These are phyloP conservation scores for Kodamaea fukazawae DNA, from an alignment of 805 yeast genomes.

Conservation along the genomic window DNA sequence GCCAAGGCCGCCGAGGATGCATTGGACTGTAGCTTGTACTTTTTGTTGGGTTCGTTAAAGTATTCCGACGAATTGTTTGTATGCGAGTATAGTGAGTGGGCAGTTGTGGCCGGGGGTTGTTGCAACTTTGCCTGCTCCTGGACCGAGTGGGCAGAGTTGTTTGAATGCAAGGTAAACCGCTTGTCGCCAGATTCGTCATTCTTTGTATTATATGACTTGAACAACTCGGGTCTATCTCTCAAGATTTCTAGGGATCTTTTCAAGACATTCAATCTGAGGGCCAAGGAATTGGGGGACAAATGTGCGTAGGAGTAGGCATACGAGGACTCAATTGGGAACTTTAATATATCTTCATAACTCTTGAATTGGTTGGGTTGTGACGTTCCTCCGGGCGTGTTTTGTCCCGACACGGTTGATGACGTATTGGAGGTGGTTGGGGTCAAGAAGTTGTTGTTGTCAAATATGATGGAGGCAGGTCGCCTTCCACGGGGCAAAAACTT, in stretches of 20 bases:
- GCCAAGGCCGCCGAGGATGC: slow-evolving; percentile 49
- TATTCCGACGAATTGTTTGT: slow-evolving; percentile 19
- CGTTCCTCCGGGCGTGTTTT: background rate
- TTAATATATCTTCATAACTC: slow-evolving; percentile 42
- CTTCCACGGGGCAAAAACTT: background rate
- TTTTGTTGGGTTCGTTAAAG: slow-evolving; percentile 12
- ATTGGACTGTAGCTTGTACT: slow-evolving; percentile 29
- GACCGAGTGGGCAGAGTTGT: slow-evolving; percentile 9
- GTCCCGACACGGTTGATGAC: slow-evolving; percentile 1
- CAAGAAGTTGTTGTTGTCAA: slow-evolving; percentile 6
- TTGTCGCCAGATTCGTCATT: slow-evolving; percentile 9
- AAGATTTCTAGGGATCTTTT: slow-evolving; percentile 75
- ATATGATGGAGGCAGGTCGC: slow-evolving; percentile 1
- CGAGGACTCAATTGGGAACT: slow-evolving; percentile 74
- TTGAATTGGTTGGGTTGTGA: slow-evolving; percentile 9
- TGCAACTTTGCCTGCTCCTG: slow-evolving; percentile 3
- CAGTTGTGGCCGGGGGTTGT: slow-evolving; percentile 8
- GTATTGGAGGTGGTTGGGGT: slow-evolving; percentile 6
- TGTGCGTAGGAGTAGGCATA: slow-evolving; percentile 86
- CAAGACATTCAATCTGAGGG: slow-evolving; percentile 69
- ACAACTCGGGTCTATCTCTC: slow-evolving; percentile 57
- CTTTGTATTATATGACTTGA: slow-evolving; percentile 20
- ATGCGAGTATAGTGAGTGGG: slow-evolving; percentile 10
- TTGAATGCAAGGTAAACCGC: slow-evolving; percentile 9
- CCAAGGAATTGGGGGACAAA: slow-evolving; percentile 74